Evolutionary conservation across 345 rosid genomes (phyloP).

Genomic region (Carallia brachiata): DNA sequence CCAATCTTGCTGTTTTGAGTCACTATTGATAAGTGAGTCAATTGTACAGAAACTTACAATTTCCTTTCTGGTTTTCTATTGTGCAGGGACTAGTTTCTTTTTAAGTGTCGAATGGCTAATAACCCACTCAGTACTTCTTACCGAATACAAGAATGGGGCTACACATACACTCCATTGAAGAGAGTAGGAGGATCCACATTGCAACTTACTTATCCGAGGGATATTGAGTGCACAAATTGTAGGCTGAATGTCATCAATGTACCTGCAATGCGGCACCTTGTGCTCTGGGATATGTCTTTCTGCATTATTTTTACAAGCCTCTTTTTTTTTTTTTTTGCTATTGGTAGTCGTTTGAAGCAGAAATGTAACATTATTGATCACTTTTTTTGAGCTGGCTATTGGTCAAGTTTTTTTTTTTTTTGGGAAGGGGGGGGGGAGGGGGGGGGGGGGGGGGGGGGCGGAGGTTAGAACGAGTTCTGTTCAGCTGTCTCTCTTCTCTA

Average conservation of each 20-base stretch:
- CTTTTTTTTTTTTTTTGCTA: too few species aligned
- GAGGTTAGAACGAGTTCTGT: too few species aligned
- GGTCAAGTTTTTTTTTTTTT: too few species aligned
- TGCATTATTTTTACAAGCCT: too few species aligned
- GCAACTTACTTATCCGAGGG: neutral
- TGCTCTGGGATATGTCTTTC: too few species aligned
- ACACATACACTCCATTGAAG: neutral
- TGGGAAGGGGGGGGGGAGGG: too few species aligned
- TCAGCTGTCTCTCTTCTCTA: too few species aligned
- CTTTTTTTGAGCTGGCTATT: too few species aligned
- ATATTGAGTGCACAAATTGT: neutral
- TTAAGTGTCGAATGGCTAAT: neutral
- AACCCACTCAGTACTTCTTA: neutral
- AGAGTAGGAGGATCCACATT: neutral
- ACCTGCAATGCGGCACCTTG: too few species aligned
- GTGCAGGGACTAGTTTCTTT: slow-evolving; percentile 1
- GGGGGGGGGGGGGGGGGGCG: too few species aligned
- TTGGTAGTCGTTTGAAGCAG: too few species aligned
- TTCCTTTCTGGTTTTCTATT: neutral
- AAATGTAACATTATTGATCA: too few species aligned
- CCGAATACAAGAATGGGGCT: neutral
- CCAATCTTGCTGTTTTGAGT: neutral
- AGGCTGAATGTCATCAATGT: neutral
- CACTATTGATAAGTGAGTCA: neutral
- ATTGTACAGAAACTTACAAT: neutral